Conservation (phyloP, 2,329 filamentous ascomycete genomes). For the Pseudocercospora pini-densiflorae region DNA sequence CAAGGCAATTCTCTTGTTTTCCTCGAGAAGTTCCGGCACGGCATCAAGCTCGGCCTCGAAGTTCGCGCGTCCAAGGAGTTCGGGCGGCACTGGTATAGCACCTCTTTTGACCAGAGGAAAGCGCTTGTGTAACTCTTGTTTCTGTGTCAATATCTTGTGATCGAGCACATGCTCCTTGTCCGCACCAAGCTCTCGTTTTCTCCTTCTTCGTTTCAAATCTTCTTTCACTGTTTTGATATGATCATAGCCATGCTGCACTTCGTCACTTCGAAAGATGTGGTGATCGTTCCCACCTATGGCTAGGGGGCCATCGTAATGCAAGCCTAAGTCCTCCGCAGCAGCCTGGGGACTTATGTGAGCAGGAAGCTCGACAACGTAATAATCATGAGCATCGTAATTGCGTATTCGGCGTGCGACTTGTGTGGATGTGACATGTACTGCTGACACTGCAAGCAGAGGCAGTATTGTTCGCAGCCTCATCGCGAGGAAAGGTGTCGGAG, state of each 20-base stretch:
- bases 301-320: constrained; percentile 80
- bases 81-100: constrained; percentile 32
- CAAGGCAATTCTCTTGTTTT: constrained; percentile 65
- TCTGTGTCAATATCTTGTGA: constrained; percentile 76
- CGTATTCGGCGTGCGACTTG: constrained; percentile 25
- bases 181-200: constrained; percentile 62
- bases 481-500: not conserved
- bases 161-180: constrained; percentile 65
- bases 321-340: constrained; percentile 73
- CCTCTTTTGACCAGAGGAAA: constrained; percentile 62
- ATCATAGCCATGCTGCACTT: constrained; percentile 60
- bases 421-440: constrained; percentile 10
- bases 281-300: constrained; percentile 74
- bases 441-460: constrained; percentile 13
- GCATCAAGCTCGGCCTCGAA: constrained; percentile 4
- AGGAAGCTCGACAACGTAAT: constrained; percentile 88
- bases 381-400: constrained; percentile 77
- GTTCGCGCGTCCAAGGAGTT: constrained; percentile 17
- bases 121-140: constrained; percentile 68
- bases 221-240: constrained; percentile 52
- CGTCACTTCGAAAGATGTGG: constrained; percentile 79
- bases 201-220: constrained; percentile 61
- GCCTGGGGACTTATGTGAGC: constrained; percentile 66
- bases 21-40: constrained; percentile 52
- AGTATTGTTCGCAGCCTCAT: not conserved